A percentile compares a stretch with the other conserved stretches of the same genome.
Evolutionary conservation across 139 green algal species (phyloP).

Genomic region (Chlorella sp.): DNA sequence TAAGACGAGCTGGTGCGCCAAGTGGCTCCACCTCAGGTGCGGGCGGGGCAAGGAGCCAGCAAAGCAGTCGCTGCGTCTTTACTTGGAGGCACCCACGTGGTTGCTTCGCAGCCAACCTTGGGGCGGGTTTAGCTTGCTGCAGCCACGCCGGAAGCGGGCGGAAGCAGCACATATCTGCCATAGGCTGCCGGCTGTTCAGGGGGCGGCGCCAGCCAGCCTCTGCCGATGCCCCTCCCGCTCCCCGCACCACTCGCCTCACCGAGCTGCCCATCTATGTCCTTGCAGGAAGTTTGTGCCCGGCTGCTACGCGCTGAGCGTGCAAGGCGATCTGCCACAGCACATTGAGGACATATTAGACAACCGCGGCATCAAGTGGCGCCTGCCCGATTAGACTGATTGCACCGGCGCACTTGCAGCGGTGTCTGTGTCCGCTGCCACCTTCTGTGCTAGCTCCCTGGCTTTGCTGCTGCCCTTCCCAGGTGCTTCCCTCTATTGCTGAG

Average conservation of each 20-base stretch:
- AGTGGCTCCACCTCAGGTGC: constrained; percentile 70
- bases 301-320: constrained; percentile 58
- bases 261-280: not conserved
- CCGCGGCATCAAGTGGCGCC: constrained; percentile 27
- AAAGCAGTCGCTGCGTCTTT: no score
- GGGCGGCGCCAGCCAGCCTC: not conserved
- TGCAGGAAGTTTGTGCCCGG: constrained; percentile 50
- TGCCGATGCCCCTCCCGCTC: no score
- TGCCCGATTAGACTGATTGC: not conserved
- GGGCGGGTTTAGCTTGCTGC: no score
- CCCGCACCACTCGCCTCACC: not conserved
- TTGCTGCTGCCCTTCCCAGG: not conserved
- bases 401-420: no score
- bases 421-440: not conserved
- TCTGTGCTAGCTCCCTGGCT: not conserved
- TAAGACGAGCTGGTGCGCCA: constrained; percentile 66
- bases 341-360: constrained; percentile 39
- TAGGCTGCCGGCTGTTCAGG: no score
- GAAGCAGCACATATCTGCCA: no score
- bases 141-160: no score
- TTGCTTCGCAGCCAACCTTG: no score
- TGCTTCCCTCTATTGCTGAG: not conserved
- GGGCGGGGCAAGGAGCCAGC: not conserved
- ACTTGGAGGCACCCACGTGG: no score
- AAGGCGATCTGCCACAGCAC: constrained; percentile 33